Evolutionary conservation across 345 rosid genomes (phyloP).

Genomic region (Passiflora organensis): DNA sequence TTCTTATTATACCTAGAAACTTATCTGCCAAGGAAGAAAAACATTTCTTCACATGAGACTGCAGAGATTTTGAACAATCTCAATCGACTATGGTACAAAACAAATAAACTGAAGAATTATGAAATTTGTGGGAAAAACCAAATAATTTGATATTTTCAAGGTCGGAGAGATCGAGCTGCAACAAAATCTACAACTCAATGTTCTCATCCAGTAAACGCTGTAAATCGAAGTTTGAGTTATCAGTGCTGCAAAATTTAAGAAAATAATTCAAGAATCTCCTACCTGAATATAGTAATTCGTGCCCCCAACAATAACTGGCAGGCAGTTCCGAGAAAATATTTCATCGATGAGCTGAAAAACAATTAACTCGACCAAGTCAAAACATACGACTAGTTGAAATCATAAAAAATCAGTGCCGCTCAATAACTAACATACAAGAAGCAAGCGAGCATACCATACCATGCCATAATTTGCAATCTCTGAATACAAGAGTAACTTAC

Average conservation of each 20-base stretch:
- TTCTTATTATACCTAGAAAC: not conserved
- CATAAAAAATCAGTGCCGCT: no score
- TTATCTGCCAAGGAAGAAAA: not conserved
- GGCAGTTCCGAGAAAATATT: constrained; percentile 56
- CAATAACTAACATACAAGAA: not conserved
- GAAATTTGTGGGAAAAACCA: no score
- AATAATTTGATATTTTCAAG: no score
- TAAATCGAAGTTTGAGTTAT: not conserved
- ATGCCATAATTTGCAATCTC: not conserved
- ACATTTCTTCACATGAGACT: not conserved
- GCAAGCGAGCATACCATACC: no score
- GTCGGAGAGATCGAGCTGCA: no score
- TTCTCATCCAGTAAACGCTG: not conserved
- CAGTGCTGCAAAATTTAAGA: no score
- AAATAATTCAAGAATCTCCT: not conserved
- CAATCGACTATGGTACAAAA: no score
- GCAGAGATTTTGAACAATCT: not conserved
- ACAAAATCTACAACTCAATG: no score
- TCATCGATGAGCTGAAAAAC: constrained; percentile 59
- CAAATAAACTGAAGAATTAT: no score
- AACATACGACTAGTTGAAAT: not conserved
- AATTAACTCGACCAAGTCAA: constrained; percentile 7
- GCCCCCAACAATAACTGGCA: constrained; percentile 93
- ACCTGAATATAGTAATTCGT: constrained; percentile 96
- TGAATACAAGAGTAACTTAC: constrained; percentile 40